phyloP scores from a whole-genome alignment of 257 asterid genomes.

The Linaria vulgaris region DNA sequence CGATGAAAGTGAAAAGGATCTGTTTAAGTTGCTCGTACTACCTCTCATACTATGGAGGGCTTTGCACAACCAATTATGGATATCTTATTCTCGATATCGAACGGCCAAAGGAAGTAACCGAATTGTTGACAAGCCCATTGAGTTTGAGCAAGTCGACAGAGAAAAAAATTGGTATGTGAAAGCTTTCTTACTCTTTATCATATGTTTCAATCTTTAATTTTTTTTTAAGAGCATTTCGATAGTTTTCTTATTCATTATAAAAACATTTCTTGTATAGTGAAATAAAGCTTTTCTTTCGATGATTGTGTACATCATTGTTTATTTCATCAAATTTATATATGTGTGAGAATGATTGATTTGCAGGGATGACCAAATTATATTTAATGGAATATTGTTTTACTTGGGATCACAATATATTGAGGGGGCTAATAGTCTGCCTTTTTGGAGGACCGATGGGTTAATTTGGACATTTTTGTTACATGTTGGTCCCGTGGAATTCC shows the following conservation, averaged over 20 bases:
- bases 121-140: conserved; percentile 61
- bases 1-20: conserved; percentile 36
- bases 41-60: conserved; percentile 54
- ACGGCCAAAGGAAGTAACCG: conserved; percentile 64
- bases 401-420: conserved; percentile 26
- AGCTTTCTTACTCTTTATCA: not conserved
- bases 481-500: conserved; percentile 75
- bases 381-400: conserved; percentile 66
- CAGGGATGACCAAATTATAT: conserved; percentile 90
- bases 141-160: conserved; percentile 80
- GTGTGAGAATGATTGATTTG: not conserved
- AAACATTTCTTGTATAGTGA: no score
- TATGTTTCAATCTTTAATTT: no score
- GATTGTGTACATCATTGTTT: no score
- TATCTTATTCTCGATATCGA: conserved; percentile 54
- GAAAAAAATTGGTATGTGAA: conserved; percentile 66
- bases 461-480: conserved; percentile 58
- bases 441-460: conserved; percentile 66
- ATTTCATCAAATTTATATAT: no score
- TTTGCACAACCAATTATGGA: conserved; percentile 71
- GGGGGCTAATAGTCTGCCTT: conserved; percentile 41
- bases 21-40: conserved; percentile 33
- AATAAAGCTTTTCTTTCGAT: not conserved
- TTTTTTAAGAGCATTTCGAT: no score
- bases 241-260: no score